These are phyloP conservation scores for Pseudogymnoascus sp. DNA, from an alignment of 2,329 filamentous ascomycete species.

Conservation along the genomic window DNA sequence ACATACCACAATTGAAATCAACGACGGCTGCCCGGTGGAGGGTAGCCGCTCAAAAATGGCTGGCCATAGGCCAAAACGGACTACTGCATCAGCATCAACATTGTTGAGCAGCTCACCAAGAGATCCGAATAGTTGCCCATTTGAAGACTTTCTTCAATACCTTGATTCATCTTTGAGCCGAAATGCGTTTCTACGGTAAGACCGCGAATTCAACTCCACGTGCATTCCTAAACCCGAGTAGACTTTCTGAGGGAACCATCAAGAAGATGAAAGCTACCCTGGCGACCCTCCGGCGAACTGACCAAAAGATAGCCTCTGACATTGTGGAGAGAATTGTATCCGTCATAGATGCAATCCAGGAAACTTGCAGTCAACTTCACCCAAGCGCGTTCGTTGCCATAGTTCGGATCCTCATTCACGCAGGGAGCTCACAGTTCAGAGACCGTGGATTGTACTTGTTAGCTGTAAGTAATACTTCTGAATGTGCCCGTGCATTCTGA, in stretches of 20 bases:
- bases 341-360: not conserved
- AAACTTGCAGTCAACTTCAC: not conserved
- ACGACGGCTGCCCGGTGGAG: not conserved
- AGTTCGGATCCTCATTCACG: not conserved
- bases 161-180: not conserved
- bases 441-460: constrained; percentile 5
- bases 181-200: constrained; percentile 5
- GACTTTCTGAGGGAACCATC: not conserved
- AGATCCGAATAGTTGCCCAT: not conserved
- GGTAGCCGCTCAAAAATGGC: not conserved
- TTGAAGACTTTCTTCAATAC: constrained; percentile 3
- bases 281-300: not conserved
- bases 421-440: not conserved
- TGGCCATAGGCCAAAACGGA: not conserved
- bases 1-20: not conserved
- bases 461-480: not conserved
- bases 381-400: not conserved
- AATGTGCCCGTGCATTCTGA: not conserved
- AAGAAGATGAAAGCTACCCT: not conserved
- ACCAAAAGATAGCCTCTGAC: not conserved
- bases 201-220: not conserved
- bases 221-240: not conserved
- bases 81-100: not conserved
- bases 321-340: not conserved
- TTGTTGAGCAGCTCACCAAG: not conserved